These are phyloP conservation scores for Ampelomyces quisqualis DNA, from an alignment of 2,329 filamentous ascomycete species.

Conservation along the genomic window DNA sequence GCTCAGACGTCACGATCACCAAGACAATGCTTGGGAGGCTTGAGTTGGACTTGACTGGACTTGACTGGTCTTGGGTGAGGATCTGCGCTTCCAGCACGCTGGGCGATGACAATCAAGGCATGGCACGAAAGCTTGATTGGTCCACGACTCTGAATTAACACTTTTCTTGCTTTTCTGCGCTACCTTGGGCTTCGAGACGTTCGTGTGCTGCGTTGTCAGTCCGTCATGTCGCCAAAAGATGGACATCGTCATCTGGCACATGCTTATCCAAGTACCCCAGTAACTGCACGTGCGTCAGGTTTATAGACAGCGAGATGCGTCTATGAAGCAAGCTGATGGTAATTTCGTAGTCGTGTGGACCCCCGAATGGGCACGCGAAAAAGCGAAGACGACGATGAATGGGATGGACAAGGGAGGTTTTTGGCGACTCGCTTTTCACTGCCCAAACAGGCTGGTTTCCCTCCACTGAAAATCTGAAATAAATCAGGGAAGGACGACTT, in stretches of 20 bases:
- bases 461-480: background rate
- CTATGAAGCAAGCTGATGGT: too few relatives aligned
- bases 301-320: too few relatives aligned
- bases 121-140: constrained; percentile 22
- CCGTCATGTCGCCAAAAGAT: background rate
- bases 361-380: too few relatives aligned
- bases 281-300: too few relatives aligned
- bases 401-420: too few relatives aligned
- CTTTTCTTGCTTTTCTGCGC: constrained; percentile 7
- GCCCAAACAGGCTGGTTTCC: background rate
- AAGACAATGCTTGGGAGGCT: constrained; percentile 24
- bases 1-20: constrained; percentile 25
- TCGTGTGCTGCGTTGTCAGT: background rate
- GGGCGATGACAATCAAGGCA: constrained; percentile 13
- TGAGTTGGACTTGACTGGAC: too few relatives aligned
- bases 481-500: background rate
- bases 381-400: too few relatives aligned
- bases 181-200: background rate
- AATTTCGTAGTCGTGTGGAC: too few relatives aligned
- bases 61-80: constrained; percentile 9
- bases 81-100: constrained; percentile 1
- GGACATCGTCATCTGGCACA: background rate
- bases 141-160: constrained; percentile 1
- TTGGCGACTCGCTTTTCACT: too few relatives aligned
- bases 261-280: too few relatives aligned